Evolutionary conservation across 2,329 filamentous ascomycete genomes (phyloP), one percentile per base, ranked within the genome.

Genomic region (Scedosporium minutisporum): DNA sequence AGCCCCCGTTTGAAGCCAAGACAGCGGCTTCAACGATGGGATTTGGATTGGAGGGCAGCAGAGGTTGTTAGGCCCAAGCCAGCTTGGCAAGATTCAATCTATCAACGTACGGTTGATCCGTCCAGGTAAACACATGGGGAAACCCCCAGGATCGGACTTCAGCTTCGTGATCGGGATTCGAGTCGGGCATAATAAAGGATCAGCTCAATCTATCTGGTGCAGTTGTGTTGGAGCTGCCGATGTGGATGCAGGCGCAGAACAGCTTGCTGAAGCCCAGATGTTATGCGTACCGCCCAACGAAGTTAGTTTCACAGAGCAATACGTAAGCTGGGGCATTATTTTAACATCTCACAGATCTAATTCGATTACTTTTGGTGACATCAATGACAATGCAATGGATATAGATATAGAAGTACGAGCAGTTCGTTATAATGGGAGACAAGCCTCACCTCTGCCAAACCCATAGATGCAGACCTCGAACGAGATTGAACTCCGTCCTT

Each of bases 131-230:
- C 69, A 89, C 87, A 59, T 85, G 78, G 2, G 71, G 67, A 70
- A 90, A 91, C 1, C 88, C 88, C 87, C 88, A 90, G 1, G 82
- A 83, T 42, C 79, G 79, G 27, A 91, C 87, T 69, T 88, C 76
- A 59, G 76, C 74, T 71, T 91, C 87, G 44, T 69, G 25, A 21
- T 33, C 29, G 27, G 59, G 25, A 9, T 27, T 23, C 51, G 51
- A 55, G 23, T 6, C 51, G 21, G 51, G 51, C 51, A 55, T 55
- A 3, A 10, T 14, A 6, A 2, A 14, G 44, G 51, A 55, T 9
- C 5, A 4, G 18, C 16, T 55, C 51, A 27, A 55, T 55, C 18
- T 55, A 55, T 55, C 21, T 55, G 51, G 23, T 23, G 23, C 51
- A 23, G 33, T 3, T 38, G 21, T 29, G 23, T 9, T 23, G 23